phyloP scores from a whole-genome alignment of 305 asterid genomes.

The Petunia hybrid region DNA sequence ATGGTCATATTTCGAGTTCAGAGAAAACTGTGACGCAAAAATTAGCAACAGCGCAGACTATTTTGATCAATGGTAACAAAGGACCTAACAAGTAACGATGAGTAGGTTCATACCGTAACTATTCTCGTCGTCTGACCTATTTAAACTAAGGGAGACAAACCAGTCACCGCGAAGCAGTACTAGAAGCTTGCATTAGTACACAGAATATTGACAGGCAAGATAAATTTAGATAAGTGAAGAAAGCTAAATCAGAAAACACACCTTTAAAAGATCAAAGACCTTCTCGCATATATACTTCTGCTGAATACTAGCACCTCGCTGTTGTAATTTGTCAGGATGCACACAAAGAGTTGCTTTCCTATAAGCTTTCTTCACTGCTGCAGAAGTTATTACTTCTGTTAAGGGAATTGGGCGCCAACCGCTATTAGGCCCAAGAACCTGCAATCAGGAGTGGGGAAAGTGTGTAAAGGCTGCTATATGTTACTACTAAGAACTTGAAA shows the following conservation, averaged over 20 bases:
- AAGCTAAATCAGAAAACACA: conserved; percentile 42
- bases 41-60: not conserved
- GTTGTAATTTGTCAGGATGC: conserved; percentile 97
- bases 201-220: not conserved
- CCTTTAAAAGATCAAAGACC: conserved; percentile 96
- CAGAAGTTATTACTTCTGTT: conserved; percentile 83
- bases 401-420: conserved; percentile 96
- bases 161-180: not conserved
- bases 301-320: conserved; percentile 89
- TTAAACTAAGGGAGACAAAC: not conserved
- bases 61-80: not conserved
- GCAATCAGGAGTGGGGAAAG: conserved; percentile 38
- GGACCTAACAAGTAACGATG: not conserved
- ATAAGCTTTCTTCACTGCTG: conserved; percentile 86
- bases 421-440: conserved; percentile 94
- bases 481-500: not conserved
- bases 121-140: not conserved
- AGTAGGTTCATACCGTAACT: not conserved
- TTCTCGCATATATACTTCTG: conserved; percentile 92
- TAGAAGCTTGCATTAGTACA: not conserved
- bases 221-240: conserved; percentile 21
- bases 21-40: not conserved
- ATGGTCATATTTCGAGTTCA: not conserved
- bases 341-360: conserved; percentile 94
- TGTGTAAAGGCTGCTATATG: not conserved